phyloP scores from a whole-genome alignment of 163 green algal genomes.

The Scenedesmus sp. region DNA sequence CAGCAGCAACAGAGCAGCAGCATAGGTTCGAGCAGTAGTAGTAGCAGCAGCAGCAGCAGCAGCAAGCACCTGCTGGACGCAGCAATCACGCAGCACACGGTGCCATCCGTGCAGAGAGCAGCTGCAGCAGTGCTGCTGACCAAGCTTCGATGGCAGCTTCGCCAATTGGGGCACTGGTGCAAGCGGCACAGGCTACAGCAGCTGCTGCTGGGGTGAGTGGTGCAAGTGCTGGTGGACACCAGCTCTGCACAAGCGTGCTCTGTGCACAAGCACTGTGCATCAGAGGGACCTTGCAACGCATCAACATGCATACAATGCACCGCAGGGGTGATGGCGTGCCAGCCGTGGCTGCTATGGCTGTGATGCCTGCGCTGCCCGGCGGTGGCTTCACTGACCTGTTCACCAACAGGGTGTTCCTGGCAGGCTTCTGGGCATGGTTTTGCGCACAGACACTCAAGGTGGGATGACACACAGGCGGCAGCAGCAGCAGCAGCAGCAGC shows the following conservation, averaged over 20 bases:
- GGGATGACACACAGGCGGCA: not conserved
- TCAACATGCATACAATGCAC: not conserved
- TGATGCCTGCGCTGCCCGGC: slow-evolving; percentile 57
- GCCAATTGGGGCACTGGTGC: slow-evolving; percentile 23
- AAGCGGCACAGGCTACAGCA: slow-evolving; percentile 35
- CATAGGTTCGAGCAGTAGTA: not conserved
- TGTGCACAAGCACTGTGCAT: not conserved
- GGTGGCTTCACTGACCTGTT: slow-evolving; percentile 66
- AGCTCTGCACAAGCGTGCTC: not conserved
- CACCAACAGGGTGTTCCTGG: slow-evolving; percentile 90
- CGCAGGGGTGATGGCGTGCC: slow-evolving; percentile 22
- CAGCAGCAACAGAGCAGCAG: slow-evolving; percentile 2
- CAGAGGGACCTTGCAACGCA: not conserved
- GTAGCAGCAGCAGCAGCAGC: slow-evolving; percentile 1
- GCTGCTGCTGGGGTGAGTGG: slow-evolving; percentile 34
- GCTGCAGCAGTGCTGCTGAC: slow-evolving; percentile 15
- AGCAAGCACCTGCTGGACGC: not conserved
- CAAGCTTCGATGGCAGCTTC: slow-evolving; percentile 32
- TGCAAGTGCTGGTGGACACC: not conserved
- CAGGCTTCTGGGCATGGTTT: slow-evolving; percentile 92
- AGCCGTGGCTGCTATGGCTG: slow-evolving; percentile 2
- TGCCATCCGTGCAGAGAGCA: slow-evolving; percentile 2
- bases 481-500: not conserved
- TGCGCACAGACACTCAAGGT: slow-evolving; percentile 90
- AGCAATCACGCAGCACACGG: slow-evolving; percentile 21